These are phyloP conservation scores for Arthrobotrys pseudoclavata DNA, from an alignment of 2,329 filamentous ascomycete genomes.

Conservation along the genomic window DNA sequence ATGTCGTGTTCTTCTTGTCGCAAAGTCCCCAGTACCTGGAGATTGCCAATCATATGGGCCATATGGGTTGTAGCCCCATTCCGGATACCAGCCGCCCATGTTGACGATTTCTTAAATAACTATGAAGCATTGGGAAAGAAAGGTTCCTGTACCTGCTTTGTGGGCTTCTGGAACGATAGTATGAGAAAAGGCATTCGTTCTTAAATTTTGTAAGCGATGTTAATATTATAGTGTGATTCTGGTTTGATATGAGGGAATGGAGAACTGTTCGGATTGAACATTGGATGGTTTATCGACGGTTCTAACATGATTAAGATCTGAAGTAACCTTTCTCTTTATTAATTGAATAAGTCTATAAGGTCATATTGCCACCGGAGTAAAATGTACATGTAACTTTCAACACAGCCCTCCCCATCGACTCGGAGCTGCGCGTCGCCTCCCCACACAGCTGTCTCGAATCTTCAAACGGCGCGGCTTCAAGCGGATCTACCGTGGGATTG, in stretches of 20 bases:
- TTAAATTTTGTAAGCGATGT: too few species aligned
- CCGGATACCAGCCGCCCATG: not conserved
- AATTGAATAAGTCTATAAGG: not conserved
- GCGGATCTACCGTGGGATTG: conserved; percentile 29
- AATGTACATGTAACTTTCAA: not conserved
- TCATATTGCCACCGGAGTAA: not conserved
- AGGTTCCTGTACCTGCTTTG: too few species aligned
- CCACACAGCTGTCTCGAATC: not conserved
- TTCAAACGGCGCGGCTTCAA: conserved; percentile 56
- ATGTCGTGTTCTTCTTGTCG: not conserved
- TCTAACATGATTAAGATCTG: not conserved
- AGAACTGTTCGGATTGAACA: not conserved
- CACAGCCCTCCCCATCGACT: not conserved
- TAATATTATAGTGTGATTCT: not conserved
- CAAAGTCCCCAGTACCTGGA: too few species aligned
- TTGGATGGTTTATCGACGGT: not conserved
- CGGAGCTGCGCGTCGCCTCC: not conserved
- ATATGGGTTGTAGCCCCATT: not conserved
- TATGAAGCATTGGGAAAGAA: not conserved
- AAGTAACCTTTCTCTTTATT: not conserved
- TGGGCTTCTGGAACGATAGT: too few species aligned
- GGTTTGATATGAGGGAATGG: not conserved
- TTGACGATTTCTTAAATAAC: not conserved
- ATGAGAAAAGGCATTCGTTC: too few species aligned
- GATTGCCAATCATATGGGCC: too few species aligned